phyloP scores from a whole-genome alignment of 164 flowering plant species.

The Nymphaea colorata region DNA sequence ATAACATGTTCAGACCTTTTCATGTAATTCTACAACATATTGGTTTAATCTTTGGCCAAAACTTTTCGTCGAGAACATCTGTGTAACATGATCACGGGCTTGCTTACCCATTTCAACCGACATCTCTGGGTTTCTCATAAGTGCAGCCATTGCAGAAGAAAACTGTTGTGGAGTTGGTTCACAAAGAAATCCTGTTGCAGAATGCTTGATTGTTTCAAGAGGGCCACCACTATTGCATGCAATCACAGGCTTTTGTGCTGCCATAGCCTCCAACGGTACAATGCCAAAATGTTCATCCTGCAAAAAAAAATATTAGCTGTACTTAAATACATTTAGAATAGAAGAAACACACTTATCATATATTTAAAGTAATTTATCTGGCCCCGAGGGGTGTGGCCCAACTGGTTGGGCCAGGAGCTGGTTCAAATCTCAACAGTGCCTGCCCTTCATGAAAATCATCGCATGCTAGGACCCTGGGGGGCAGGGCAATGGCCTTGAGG shows the following conservation, averaged over 20 bases:
- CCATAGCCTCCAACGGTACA: conserved; percentile 97
- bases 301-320: conserved; percentile 1
- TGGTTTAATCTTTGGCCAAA: conserved; percentile 63
- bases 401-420: too few species aligned
- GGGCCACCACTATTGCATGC: conserved; percentile 98
- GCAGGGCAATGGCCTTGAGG: too few species aligned
- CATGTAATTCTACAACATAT: conserved; percentile 30
- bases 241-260: conserved; percentile 87
- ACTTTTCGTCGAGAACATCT: conserved; percentile 54
- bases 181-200: conserved; percentile 74
- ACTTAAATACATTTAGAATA: background rate
- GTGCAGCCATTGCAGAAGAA: conserved; percentile 59
- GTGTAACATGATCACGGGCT: conserved; percentile 59
- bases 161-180: conserved; percentile 58
- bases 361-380: too few species aligned
- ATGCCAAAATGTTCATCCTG: conserved; percentile 97
- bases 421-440: too few species aligned
- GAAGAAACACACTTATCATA: too few species aligned
- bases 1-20: background rate
- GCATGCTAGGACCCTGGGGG: too few species aligned
- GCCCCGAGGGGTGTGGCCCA: too few species aligned
- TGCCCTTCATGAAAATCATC: too few species aligned
- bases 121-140: conserved; percentile 38
- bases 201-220: conserved; percentile 69
- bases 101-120: conserved; percentile 60